phyloP scores from a whole-genome alignment of 2,329 filamentous ascomycete species.

The Diaporthe humulicola region DNA sequence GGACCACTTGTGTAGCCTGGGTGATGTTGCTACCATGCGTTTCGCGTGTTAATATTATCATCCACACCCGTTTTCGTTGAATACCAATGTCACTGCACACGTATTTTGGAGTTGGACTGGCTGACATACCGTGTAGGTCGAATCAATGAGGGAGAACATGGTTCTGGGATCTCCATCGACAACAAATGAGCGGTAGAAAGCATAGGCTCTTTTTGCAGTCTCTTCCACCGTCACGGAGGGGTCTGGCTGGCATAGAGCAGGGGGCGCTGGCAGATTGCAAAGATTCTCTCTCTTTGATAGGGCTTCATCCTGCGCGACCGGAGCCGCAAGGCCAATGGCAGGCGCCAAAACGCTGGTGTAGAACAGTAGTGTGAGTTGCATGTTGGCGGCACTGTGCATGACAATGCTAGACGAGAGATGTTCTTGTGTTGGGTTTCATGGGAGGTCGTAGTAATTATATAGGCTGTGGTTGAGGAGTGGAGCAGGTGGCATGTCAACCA shows the following conservation, averaged over 20 bases:
- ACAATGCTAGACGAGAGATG: background rate
- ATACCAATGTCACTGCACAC: background rate
- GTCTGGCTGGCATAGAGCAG: conserved; percentile 52
- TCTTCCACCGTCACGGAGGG: conserved; percentile 51
- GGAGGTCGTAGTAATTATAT: background rate
- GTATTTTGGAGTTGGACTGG: background rate
- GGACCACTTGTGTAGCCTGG: conserved; percentile 53
- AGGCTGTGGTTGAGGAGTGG: background rate
- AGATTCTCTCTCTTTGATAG: conserved; percentile 52
- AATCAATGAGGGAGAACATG: conserved; percentile 57
- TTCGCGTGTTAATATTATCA: conserved; percentile 11
- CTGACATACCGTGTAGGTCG: conserved; percentile 50
- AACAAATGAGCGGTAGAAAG: conserved; percentile 57
- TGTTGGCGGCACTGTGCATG: conserved; percentile 40
- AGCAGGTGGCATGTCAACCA: background rate
- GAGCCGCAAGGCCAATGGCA: conserved; percentile 46
- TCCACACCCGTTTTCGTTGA: background rate
- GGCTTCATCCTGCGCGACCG: conserved; percentile 41
- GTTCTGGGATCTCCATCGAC: conserved; percentile 54
- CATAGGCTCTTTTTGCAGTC: conserved; percentile 54
- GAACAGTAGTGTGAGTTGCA: conserved; percentile 45
- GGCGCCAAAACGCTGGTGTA: conserved; percentile 46
- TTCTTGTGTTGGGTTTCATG: background rate
- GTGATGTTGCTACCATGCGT: conserved; percentile 51
- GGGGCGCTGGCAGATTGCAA: conserved; percentile 51